Evolutionary conservation across 306 rosid genomes (phyloP).

Genomic region (Malus orientalis): DNA sequence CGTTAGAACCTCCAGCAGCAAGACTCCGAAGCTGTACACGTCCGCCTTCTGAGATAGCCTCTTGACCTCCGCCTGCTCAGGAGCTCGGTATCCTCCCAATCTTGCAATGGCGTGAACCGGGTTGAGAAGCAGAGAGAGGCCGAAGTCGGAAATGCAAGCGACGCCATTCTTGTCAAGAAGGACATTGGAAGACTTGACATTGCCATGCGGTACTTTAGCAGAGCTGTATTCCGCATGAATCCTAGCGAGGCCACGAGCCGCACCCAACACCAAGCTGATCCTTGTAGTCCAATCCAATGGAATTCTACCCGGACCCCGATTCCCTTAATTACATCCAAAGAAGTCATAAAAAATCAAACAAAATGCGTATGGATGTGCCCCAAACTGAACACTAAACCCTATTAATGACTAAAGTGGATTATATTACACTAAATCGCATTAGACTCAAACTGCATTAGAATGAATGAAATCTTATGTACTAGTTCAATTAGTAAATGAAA

Average conservation of each 20-base stretch:
- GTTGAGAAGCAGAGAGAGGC: conserved; percentile 68
- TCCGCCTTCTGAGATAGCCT: conserved; percentile 79
- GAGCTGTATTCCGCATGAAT: conserved; percentile 65
- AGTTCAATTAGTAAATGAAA: too few relatives aligned
- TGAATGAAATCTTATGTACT: too few relatives aligned
- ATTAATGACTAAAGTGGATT: too few relatives aligned
- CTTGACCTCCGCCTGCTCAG: conserved; percentile 74
- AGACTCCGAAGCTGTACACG: conserved; percentile 80
- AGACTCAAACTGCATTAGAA: too few relatives aligned
- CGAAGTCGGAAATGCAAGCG: conserved; percentile 92
- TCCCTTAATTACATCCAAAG: conserved; percentile 33
- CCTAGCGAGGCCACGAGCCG: conserved; percentile 79
- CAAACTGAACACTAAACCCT: too few relatives aligned
- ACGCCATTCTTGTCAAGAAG: conserved; percentile 87
- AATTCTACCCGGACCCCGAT: conserved; percentile 93
- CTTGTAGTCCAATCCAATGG: conserved; percentile 99
- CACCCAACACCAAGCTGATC: conserved; percentile 83
- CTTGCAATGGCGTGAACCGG: conserved; percentile 93
- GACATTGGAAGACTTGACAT: conserved; percentile 83
- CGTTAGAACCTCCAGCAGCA: conserved; percentile 74
- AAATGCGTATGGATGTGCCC: not conserved
- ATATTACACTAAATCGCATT: too few relatives aligned
- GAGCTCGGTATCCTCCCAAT: conserved; percentile 87
- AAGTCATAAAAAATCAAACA: not conserved
- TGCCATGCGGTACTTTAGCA: conserved; percentile 85